A percentile compares a stretch with the other conserved stretches of the same genome.
Evolutionary conservation across 345 rosid species (phyloP).

Genomic region (Eucalyptus cloeziana): DNA sequence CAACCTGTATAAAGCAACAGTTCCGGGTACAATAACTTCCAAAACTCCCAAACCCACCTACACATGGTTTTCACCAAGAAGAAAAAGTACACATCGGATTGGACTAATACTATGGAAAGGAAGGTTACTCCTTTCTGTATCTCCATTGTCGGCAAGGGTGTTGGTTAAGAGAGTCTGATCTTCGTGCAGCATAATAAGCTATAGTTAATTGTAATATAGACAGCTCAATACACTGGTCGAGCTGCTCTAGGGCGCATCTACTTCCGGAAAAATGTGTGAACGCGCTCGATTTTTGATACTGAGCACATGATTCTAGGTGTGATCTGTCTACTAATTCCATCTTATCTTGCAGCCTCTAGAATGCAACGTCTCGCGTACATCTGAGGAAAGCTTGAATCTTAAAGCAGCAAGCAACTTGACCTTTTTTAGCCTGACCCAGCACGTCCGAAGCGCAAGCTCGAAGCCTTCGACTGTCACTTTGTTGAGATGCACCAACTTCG

Average conservation of each 20-base stretch:
- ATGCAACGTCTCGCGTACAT: slow-evolving; percentile 48
- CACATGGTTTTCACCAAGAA: neutral
- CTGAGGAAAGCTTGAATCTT: slow-evolving; percentile 58
- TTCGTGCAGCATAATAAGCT: neutral
- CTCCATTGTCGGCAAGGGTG: neutral
- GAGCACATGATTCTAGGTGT: neutral
- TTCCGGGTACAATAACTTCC: neutral
- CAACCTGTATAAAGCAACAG: neutral
- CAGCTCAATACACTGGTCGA: neutral
- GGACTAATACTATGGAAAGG: neutral
- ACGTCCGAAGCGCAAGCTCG: slow-evolving; percentile 64
- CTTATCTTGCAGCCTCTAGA: slow-evolving; percentile 70
- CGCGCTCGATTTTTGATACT: neutral
- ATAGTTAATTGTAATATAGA: neutral
- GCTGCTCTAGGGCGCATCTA: neutral
- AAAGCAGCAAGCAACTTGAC: slow-evolving; percentile 63
- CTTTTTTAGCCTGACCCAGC: slow-evolving; percentile 65
- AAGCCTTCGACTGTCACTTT: slow-evolving; percentile 65
- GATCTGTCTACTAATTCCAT: slow-evolving; percentile 33
- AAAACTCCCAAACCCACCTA: neutral
- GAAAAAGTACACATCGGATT: neutral
- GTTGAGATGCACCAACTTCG: slow-evolving; percentile 57
- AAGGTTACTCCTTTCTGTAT: neutral
- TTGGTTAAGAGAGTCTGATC: neutral
- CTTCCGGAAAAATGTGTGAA: neutral